Base-by-base conservation (phyloP, 768 basidiomycete species). In the Russula brevipes region DNA sequence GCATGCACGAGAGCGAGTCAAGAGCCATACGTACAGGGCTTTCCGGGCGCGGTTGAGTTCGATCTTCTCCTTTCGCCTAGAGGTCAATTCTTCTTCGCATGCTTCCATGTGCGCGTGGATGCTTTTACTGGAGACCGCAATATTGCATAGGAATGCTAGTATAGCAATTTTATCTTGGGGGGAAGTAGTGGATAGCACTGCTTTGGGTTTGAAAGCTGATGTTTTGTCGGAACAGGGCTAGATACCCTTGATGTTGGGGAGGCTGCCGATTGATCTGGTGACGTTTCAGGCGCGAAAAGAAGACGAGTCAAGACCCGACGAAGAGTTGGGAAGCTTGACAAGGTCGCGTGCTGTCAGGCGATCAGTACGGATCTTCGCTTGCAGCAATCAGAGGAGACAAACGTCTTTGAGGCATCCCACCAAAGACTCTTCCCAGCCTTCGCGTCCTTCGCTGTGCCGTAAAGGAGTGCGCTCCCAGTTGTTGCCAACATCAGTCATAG, bases 11-110 rank as follows among this genome's bases (percentile, higher is more conserved):
- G 42, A 62, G 39, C 60, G 17, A 52, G 19, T 53, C 33, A 47
- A 57, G 55, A 51, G 19, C 24, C 24, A 24, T 9, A 82, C 94
- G 77, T 73, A 96, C 95, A 86, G 81, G 72, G 88, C 86, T 74
- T 92, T 95, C 76, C 89, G 89, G 70, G 87, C 79, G 63, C 95
- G 82, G 76, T 97, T 97, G 64, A 94, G 85, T 66, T 98, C 97
- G 38, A 95, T 94, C 74, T 95, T 91, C 74, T 96, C 92, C 75
- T 98, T 99, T 66, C 97, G 78, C 39, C 97, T 78, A 33, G 94
- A 91, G 9, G 97, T 98, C 65, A 99, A 74, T 66, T 89, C 87
- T 69, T 89, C 84, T 70, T 95, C 94, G 69, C 91, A 92, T 50
- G 85, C 82, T 70, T 99, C 97, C 84, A 98, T 89, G 69, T 92